Percentiles rank a stretch among this genome's conserved stretches.
Evolutionary conservation across 306 rosid species (phyloP).

Genomic region (Fragaria vesca): DNA sequence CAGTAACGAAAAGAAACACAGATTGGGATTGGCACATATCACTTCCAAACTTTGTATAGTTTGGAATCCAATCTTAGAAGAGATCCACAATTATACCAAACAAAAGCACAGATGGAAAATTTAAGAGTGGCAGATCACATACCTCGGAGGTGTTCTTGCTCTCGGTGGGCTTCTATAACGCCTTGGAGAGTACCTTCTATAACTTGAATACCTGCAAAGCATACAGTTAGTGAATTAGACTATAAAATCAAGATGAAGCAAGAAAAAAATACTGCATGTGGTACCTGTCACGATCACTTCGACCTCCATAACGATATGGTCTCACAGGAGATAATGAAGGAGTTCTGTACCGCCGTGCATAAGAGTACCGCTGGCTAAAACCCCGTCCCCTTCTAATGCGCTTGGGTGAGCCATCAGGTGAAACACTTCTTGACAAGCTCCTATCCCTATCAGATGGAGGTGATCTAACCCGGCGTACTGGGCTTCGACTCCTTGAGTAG

Average conservation of each 20-base stretch:
- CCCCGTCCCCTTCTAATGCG: conserved; percentile 97
- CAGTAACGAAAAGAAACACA: background rate
- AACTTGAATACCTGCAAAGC: conserved; percentile 57
- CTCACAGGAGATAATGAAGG: conserved; percentile 90
- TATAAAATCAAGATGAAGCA: background rate
- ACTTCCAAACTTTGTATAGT: background rate
- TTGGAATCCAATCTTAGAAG: background rate
- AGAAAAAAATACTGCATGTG: background rate
- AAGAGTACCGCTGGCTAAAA: conserved; percentile 89
- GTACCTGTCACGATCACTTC: conserved; percentile 83
- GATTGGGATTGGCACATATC: no score
- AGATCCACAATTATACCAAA: background rate
- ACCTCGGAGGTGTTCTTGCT: conserved; percentile 87
- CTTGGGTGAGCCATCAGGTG: conserved; percentile 85
- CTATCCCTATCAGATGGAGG: conserved; percentile 59
- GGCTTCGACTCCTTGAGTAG: conserved; percentile 85
- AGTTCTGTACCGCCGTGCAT: conserved; percentile 88
- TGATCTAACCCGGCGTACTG: conserved; percentile 65
- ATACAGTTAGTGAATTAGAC: conserved; percentile 10
- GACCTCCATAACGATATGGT: conserved; percentile 80
- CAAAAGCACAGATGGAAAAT: background rate
- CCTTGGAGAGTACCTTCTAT: conserved; percentile 91
- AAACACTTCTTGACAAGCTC: conserved; percentile 81
- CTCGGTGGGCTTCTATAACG: conserved; percentile 88
- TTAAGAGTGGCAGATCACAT: conserved; percentile 4